phyloP scores from a whole-genome alignment of 176 grass and related monocot species.

The Triticum monococcum region DNA sequence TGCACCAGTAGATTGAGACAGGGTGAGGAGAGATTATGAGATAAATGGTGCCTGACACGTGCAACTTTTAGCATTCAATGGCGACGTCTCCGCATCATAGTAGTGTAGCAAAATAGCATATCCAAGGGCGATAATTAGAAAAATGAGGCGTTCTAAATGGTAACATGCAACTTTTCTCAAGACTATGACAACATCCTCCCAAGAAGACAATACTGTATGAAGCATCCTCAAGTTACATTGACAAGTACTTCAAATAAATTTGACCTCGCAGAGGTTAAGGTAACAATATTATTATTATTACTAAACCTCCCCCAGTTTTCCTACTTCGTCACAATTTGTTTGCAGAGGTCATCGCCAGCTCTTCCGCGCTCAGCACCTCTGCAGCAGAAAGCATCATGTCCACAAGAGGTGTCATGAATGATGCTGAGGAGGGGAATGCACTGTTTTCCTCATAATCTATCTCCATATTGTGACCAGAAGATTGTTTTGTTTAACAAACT shows the following conservation, averaged over 20 bases:
- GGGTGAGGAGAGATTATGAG: background rate
- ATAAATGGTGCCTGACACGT: background rate
- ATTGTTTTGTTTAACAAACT: background rate
- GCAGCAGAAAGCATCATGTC: conserved; percentile 8
- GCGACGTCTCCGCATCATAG: no score
- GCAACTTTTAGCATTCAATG: no score
- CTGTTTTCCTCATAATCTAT: background rate
- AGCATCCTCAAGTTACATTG: conserved; percentile 7
- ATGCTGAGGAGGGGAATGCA: no score
- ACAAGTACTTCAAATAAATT: conserved; percentile 3
- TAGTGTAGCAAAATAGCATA: background rate
- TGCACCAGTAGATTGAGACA: background rate
- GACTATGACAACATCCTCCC: background rate
- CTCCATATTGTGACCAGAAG: background rate
- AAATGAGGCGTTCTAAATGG: background rate
- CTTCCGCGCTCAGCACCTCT: conserved; percentile 19
- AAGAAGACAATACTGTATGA: background rate
- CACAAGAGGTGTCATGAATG: background rate
- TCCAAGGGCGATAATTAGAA: background rate
- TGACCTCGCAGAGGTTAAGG: background rate
- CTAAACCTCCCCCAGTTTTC: background rate
- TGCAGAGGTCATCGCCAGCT: background rate
- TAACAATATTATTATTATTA: background rate
- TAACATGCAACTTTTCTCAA: background rate
- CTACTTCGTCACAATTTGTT: background rate